Evolutionary conservation across 2,329 filamentous ascomycete genomes (phyloP), one percentile per base, ranked within the genome.

Genomic region (Colletotrichum plurivorum): DNA sequence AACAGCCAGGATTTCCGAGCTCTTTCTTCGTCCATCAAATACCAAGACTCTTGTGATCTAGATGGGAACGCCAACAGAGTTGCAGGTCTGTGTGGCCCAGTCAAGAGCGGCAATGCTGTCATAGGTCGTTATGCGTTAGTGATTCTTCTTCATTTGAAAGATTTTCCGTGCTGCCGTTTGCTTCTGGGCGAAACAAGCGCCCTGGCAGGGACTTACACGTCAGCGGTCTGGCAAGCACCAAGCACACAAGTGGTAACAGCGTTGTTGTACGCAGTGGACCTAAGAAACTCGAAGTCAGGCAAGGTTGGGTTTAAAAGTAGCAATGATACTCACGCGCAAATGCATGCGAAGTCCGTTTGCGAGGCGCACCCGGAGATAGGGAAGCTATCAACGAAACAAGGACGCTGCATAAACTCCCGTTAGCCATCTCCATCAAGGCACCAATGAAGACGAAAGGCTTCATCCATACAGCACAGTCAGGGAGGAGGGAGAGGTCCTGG

Each of bases 301-400:
- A 22, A 16, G 12, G 13, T 52, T 16, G 9, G 13, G 13, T 8
- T 16, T 13, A 8, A 10, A 20, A 22, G 36, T 46, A 18, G 36
- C n/a, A 20, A 20, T 12, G n/a, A 9, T 20, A 54, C 71, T 41
- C 36, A 72, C 71, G 58, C 59, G 69, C 70, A 73, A 45, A 71
- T 31, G 49, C 68, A 70, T 22, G 60, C 58, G 6, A 69, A 73
- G 70, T 71, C 57, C 18, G 60, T 68, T 45, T 71, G 54, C 12
- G 63, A 59, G 31, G 53, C 16, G 45, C 60, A 69, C 2, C 61
- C 71, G 43, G 69, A 71, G 18, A 56, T 6, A 15, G 61, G 48
- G 31, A 72, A 67, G 58, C 48, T 71, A 43, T 72, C 41, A 18
- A 65, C 51, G 52, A 73, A 64, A 36, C 72, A 73, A 8, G 45